Evolutionary conservation across 1,284 basidiomycete species (phyloP).

Genomic region (Filobasidium uniguttulatum): DNA sequence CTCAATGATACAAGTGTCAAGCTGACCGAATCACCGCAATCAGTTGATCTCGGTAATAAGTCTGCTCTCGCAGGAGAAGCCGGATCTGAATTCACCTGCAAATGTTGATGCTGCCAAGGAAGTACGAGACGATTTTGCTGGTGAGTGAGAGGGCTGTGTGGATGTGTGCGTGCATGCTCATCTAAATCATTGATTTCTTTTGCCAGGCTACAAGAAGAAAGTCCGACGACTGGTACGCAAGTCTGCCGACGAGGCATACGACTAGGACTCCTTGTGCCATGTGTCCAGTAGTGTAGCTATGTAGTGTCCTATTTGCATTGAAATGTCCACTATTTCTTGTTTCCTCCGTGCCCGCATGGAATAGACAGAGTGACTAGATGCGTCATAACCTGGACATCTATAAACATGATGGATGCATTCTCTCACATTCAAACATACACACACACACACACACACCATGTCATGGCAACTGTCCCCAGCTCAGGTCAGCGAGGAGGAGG

Average conservation of each 20-base stretch:
- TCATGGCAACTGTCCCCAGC: too few relatives aligned
- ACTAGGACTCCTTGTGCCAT: too few relatives aligned
- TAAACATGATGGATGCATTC: too few relatives aligned
- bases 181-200: background rate
- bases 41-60: slow-evolving; percentile 95
- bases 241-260: slow-evolving; percentile 74
- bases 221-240: slow-evolving; percentile 70
- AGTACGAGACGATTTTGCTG: slow-evolving; percentile 56
- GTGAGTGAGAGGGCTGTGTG: slow-evolving; percentile 39
- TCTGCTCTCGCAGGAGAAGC: slow-evolving; percentile 77
- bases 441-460: background rate
- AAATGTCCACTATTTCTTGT: too few relatives aligned
- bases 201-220: slow-evolving; percentile 75
- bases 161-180: background rate
- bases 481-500: slow-evolving; percentile 53
- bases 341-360: too few relatives aligned
- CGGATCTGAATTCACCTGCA: slow-evolving; percentile 88
- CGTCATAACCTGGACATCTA: too few relatives aligned
- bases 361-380: too few relatives aligned
- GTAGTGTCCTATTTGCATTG: too few relatives aligned
- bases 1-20: background rate
- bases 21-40: background rate
- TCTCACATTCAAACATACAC: background rate
- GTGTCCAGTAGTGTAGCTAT: too few relatives aligned
- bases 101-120: slow-evolving; percentile 95